phyloP scores from a whole-genome alignment of 1,284 basidiomycete species.

The Salmacisia buchloeana region DNA sequence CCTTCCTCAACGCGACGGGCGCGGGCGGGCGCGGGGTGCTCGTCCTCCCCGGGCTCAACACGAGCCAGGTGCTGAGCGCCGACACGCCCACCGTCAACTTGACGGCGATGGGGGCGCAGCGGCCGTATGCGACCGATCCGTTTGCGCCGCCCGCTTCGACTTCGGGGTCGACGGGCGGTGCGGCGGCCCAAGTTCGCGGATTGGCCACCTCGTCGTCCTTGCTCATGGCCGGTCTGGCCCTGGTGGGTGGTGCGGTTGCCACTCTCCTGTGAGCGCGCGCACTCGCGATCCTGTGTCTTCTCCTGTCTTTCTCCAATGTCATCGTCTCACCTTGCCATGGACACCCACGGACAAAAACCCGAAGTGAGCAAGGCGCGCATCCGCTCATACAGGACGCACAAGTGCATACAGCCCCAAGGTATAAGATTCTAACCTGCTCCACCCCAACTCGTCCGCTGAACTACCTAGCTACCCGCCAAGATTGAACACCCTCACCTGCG shows the following conservation, averaged over 20 bases:
- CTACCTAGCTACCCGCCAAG: too few species aligned
- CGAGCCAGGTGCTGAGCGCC: background rate
- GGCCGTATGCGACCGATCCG: background rate
- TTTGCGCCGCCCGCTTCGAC: background rate
- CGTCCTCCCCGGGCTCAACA: background rate
- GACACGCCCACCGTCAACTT: background rate
- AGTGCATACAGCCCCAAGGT: too few species aligned
- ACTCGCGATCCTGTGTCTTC: too few species aligned
- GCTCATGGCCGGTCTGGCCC: background rate
- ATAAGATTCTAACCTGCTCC: too few species aligned
- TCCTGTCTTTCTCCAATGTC: too few species aligned
- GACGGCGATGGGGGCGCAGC: background rate
- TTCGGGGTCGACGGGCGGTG: background rate
- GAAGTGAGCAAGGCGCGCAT: too few species aligned
- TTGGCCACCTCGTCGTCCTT: background rate
- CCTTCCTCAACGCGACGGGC: conserved; percentile 18
- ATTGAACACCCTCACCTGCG: conserved; percentile 21
- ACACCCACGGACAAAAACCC: too few species aligned
- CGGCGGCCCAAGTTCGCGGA: background rate
- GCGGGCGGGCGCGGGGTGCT: background rate
- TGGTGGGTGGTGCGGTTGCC: background rate
- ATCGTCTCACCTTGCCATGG: too few species aligned
- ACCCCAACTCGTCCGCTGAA: too few species aligned
- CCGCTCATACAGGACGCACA: too few species aligned
- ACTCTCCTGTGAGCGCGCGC: background rate